phyloP scores from a whole-genome alignment of 1,284 basidiomycete species.

The Ustilago loliicola region DNA sequence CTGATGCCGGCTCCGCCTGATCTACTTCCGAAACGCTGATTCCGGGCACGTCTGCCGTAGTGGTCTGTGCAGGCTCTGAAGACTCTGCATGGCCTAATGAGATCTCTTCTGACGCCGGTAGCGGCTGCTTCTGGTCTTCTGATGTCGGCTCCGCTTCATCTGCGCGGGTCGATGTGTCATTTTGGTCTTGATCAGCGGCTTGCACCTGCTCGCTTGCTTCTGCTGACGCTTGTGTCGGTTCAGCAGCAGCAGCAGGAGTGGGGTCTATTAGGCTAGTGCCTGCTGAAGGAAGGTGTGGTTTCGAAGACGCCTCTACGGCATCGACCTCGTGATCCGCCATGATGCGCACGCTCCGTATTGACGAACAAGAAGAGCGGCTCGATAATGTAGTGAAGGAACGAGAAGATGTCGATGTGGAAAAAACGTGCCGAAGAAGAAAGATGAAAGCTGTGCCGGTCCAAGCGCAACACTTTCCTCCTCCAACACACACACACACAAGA shows the following conservation, averaged over 20 bases:
- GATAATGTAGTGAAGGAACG: slow-evolving; percentile 73
- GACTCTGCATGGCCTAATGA: slow-evolving; percentile 8
- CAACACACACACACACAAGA: neutral
- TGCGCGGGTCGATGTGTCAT: neutral
- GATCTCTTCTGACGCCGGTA: slow-evolving; percentile 27
- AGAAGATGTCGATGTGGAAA: neutral
- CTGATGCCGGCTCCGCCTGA: neutral
- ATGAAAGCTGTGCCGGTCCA: slow-evolving; percentile 2
- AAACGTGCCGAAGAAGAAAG: slow-evolving; percentile 8
- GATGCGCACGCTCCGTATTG: slow-evolving; percentile 14
- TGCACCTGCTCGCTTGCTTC: neutral
- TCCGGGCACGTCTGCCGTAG: slow-evolving; percentile 13
- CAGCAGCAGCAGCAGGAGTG: neutral
- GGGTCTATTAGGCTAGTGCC: slow-evolving; percentile 42
- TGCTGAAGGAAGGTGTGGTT: slow-evolving; percentile 41
- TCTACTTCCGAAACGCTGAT: slow-evolving; percentile 23
- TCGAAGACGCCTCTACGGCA: slow-evolving; percentile 27
- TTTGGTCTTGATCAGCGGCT: neutral
- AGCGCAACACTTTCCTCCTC: neutral
- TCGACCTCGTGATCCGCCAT: slow-evolving; percentile 38
- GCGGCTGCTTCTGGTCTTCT: slow-evolving; percentile 9
- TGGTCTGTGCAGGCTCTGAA: neutral
- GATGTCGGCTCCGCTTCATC: neutral
- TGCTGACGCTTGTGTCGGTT: neutral
- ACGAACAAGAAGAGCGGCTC: slow-evolving; percentile 19